Percentiles rank a stretch among this genome's conserved stretches.
Conservation (phyloP, 2,329 filamentous ascomycete species). For the Fusarium xyrophilum region DNA sequence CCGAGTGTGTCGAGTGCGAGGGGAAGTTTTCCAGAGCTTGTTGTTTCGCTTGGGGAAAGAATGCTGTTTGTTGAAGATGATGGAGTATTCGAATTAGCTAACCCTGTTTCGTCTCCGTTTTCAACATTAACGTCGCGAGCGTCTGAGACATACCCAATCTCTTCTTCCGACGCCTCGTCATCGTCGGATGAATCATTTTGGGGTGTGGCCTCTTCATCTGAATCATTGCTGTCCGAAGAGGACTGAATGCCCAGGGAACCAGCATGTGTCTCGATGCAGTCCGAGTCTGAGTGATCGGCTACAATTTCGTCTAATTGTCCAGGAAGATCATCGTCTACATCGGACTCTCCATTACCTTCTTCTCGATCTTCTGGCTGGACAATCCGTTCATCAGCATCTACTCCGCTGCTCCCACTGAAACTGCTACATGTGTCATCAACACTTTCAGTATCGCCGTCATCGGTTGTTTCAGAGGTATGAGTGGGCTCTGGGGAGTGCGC, state of each 20-base stretch:
- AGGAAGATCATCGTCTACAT: background rate
- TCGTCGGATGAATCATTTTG: background rate
- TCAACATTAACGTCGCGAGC: background rate
- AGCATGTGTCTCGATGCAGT: background rate
- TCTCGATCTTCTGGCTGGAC: background rate
- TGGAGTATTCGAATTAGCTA: background rate
- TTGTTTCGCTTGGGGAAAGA: background rate
- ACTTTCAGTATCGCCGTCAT: background rate
- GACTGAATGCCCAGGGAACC: background rate
- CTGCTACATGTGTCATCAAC: background rate
- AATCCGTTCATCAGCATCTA: background rate
- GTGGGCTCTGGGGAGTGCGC: too few species aligned
- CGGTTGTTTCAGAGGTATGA: background rate
- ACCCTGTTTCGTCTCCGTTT: background rate
- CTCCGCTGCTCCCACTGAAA: background rate
- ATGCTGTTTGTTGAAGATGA: background rate
- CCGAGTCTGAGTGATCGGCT: background rate
- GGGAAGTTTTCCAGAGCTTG: background rate
- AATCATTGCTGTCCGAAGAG: background rate
- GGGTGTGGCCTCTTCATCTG: background rate
- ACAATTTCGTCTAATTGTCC: background rate
- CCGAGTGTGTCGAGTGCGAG: background rate
- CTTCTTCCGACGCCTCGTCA: background rate
- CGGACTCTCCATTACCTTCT: background rate
- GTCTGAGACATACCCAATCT: background rate